Base-by-base conservation (phyloP, 768 basidiomycete genomes). In the Agrocybe chaxingu region DNA sequence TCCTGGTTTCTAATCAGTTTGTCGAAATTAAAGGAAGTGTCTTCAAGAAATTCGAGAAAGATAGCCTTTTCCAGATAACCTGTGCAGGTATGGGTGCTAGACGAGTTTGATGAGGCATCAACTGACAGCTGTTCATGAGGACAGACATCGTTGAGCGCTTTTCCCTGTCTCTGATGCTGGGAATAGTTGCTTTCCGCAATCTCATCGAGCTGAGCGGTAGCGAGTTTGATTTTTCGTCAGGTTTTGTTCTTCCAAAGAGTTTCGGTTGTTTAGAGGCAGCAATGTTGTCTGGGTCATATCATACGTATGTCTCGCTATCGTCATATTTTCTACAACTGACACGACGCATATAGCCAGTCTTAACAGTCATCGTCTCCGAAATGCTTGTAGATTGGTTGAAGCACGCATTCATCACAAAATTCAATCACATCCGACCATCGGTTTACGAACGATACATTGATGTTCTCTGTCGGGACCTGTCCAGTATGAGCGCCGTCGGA, bases 11-110 rank as follows among this genome's bases (percentile, higher is more conserved):
- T 40, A 99, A 98, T 63, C 97, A 99, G 66, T 98, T 99, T 61
- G 96, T 98, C 32, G 97, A 99, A 70, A 98, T 98, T 68, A 99
- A 99, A 70, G 95, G 96, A 32, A 93, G 91, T 64, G 97, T 99
- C 1, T 99, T 99, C 82, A 99, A 98, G 70, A 98, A 89, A 65
- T 98, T 99, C 60, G 97, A 98, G 65, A 99, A 98, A 65, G 97
- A 99, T 62, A 98, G 90, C 62, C 79, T 99, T 7, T 98, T 99
- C 66, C 97, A 99, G 67, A 95, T 99, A 52, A 95, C 94, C 42
- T 99, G 97, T 59, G 97, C 97, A 55, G 92, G 92, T 92, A 56
- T 38, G 78, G 38, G n/a, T 30, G 30, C 19, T 16, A 3, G 7
- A 29, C 12, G 24, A 31, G 8, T 10, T 18, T 11, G 1, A 8